Evolutionary conservation across 2,329 filamentous ascomycete genomes (phyloP), one percentile per base, ranked within the genome.

Genomic region (Fusarium euwallaceae): DNA sequence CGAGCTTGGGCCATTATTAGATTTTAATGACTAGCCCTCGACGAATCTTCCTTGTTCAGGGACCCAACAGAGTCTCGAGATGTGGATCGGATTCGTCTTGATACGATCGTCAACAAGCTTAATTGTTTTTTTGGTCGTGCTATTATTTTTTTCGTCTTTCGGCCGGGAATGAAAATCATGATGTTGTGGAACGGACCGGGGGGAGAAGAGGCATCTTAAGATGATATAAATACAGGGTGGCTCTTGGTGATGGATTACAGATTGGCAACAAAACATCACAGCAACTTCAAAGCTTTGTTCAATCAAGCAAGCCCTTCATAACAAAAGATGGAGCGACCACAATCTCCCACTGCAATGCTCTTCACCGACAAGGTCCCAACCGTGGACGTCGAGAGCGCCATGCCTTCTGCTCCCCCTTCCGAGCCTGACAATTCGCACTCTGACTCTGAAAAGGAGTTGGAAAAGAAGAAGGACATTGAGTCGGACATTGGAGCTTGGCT

Each of bases 1-100:
- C 69, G 67, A 71, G 67, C 62, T 62, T 71, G 67, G 69, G 39
- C 62, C 67, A 70, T 67, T 70, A 67, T 71, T 70, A 62, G 56
- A 70, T 59, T 32, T 66, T 59, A 3, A 61, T 61, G 56, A 56
- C 66, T 24, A 32, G 41, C 17, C 20, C 20, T 48, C 12, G 6
- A 20, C 32, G 53, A 55, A 24, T 55, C 64, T 72, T 58, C 48
- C 60, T 39, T 64, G 66, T 61, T 65, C 67, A 58, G 43, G 34
- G 24, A 67, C 61, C 32, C 32, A 24, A 48, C 59, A 67, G 43
- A 48, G 63, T 63, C 39, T 61, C 53, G 58, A 48, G 37, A 45
- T 69, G 60, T 66, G 48, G 62, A 64, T 34, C 14, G 8, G 14
- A 27, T 45, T 61, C 63, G 70, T 51, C 20, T 55, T 64, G 58